These are phyloP conservation scores for Torrubiellomyces zombiae DNA, from an alignment of 2,329 filamentous ascomycete genomes.

Conservation along the genomic window DNA sequence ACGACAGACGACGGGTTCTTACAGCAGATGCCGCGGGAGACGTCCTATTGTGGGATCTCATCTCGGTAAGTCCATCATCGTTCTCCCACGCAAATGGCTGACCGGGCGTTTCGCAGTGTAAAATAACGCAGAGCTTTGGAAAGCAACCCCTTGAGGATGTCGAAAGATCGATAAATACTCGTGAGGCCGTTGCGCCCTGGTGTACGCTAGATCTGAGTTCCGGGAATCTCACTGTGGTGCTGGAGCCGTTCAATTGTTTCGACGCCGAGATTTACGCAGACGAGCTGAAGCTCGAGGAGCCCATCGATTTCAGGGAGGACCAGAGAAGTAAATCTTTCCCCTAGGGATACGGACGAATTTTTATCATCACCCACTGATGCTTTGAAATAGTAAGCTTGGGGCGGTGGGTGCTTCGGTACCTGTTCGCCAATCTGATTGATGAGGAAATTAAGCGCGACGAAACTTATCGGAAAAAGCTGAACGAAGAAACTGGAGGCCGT, in stretches of 20 bases:
- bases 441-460: conserved; percentile 79
- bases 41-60: conserved; percentile 84
- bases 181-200: conserved; percentile 86
- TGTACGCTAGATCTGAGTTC: conserved; percentile 90
- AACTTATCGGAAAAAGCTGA: conserved; percentile 49
- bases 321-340: conserved; percentile 86
- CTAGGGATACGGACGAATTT: conserved; percentile 16
- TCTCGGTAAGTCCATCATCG: conserved; percentile 42
- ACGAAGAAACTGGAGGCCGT: conserved; percentile 44
- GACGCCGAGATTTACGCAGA: conserved; percentile 96
- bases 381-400: conserved; percentile 76
- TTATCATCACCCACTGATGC: too few relatives aligned
- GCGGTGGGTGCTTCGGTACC: conserved; percentile 86
- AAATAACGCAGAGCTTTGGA: conserved; percentile 79
- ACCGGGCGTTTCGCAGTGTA: conserved; percentile 38
- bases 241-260: conserved; percentile 93
- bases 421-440: conserved; percentile 78
- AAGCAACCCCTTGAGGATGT: conserved; percentile 91
- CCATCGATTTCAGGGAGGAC: conserved; percentile 75
- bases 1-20: conserved; percentile 74
- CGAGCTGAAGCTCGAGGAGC: conserved; percentile 57
- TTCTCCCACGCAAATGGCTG: background rate
- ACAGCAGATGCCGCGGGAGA: conserved; percentile 92
- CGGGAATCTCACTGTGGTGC: conserved; percentile 72
- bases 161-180: conserved; percentile 68